These are phyloP conservation scores for Phycomyces blakesleeanus DNA, from an alignment of 192 early-diverging fungal genomes.

Conservation along the genomic window DNA sequence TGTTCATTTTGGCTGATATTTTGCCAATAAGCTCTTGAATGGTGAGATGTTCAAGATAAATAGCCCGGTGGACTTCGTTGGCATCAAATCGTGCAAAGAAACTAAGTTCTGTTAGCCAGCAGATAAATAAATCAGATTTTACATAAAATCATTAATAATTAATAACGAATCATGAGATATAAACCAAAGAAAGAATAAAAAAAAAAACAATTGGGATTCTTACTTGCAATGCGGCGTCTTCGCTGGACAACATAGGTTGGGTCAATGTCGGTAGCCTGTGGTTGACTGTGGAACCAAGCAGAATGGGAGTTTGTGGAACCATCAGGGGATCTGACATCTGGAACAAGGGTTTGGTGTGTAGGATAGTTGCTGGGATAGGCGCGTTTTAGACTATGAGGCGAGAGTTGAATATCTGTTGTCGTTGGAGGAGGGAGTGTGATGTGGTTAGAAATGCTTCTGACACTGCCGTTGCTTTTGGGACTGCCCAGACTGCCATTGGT, in stretches of 20 bases:
- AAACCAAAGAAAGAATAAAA: no score
- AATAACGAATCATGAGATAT: no score
- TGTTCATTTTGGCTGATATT: conserved; percentile 50
- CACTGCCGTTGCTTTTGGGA: neutral
- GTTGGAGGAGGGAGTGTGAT: conserved; percentile 3
- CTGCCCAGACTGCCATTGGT: neutral
- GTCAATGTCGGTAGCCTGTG: conserved; percentile 48
- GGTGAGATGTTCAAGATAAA: conserved; percentile 59
- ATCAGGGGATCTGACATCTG: neutral
- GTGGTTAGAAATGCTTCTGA: neutral
- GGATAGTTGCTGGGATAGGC: neutral
- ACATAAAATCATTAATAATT: neutral
- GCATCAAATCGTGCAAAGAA: conserved; percentile 55
- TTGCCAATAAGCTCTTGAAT: conserved; percentile 49
- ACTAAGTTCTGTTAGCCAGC: conserved; percentile 50
- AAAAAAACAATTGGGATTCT: no score
- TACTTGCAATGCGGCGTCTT: conserved; percentile 37
- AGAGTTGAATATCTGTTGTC: neutral
- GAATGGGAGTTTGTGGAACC: neutral
- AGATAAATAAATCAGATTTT: conserved; percentile 24
- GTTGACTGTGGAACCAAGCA: neutral
- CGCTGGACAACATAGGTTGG: conserved; percentile 58
- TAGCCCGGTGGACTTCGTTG: conserved; percentile 53
- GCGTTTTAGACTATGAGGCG: neutral
- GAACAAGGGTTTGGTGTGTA: neutral